Conservation (phyloP, 1,284 basidiomycete genomes). For the Puccinia triticina region DNA sequence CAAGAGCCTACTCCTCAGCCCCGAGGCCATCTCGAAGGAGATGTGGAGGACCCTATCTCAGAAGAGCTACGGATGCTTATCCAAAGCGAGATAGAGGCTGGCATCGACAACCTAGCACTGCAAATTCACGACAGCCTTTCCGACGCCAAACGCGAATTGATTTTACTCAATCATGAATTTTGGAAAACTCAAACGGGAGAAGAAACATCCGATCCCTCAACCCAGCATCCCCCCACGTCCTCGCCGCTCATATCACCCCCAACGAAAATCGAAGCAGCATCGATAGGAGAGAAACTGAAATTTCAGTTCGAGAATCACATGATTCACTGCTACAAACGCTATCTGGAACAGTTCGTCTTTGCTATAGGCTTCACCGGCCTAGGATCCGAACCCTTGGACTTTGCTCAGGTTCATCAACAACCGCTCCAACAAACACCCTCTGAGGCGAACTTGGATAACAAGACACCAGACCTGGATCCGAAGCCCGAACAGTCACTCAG, state of each 20-base stretch:
- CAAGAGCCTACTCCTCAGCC: neutral
- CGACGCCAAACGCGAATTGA: constrained; percentile 17
- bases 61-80: constrained; percentile 3
- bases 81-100: constrained; percentile 4
- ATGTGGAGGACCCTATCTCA: constrained; percentile 11
- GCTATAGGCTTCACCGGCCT: constrained; percentile 11
- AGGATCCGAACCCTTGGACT: neutral
- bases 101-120: neutral
- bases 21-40: neutral
- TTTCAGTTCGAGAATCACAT: constrained; percentile 20
- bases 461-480: neutral
- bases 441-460: neutral
- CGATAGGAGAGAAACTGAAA: constrained; percentile 25
- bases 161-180: neutral
- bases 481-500: neutral
- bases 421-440: neutral
- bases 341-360: neutral
- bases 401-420: neutral
- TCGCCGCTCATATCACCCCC: neutral
- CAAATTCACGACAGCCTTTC: constrained; percentile 4
- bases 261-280: neutral
- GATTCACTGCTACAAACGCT: constrained; percentile 2
- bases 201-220: no score
- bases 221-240: neutral
- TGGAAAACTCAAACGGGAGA: neutral